These are phyloP conservation scores for Fraxinus albicans DNA, from an alignment of 305 asterid species.

Conservation along the genomic window DNA sequence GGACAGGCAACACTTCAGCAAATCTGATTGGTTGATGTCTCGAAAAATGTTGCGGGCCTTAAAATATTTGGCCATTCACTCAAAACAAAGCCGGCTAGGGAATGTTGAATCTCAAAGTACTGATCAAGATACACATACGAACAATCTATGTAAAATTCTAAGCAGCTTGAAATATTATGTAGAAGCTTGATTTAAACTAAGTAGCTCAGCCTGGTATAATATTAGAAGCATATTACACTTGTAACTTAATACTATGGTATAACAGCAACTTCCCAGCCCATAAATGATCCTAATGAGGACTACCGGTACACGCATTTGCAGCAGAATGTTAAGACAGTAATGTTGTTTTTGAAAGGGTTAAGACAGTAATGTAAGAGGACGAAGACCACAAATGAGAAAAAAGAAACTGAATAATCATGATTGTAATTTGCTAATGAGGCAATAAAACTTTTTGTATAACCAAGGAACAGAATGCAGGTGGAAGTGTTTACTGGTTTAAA, in stretches of 20 bases:
- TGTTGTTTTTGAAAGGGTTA: too few species aligned
- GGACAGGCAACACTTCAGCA: neutral
- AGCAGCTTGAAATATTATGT: neutral
- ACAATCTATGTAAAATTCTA: neutral
- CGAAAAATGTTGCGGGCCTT: neutral
- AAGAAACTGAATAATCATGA: neutral
- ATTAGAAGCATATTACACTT: neutral
- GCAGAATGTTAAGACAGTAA: neutral
- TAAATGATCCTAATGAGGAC: neutral
- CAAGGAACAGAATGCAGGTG: neutral
- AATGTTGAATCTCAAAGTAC: neutral
- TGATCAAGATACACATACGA: neutral
- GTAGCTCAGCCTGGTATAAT: neutral
- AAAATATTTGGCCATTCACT: neutral
- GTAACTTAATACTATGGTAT: neutral
- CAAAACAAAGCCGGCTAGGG: neutral
- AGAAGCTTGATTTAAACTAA: neutral
- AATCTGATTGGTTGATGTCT: neutral
- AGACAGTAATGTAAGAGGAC: neutral
- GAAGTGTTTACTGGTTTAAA: neutral
- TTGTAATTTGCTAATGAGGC: neutral
- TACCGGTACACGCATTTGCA: neutral
- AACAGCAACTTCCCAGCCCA: neutral
- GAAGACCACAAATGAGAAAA: neutral
- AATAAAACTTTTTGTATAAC: neutral